phyloP scores from a whole-genome alignment of 352 stramenopile genomes.

The Globisporangium paroecandrum region DNA sequence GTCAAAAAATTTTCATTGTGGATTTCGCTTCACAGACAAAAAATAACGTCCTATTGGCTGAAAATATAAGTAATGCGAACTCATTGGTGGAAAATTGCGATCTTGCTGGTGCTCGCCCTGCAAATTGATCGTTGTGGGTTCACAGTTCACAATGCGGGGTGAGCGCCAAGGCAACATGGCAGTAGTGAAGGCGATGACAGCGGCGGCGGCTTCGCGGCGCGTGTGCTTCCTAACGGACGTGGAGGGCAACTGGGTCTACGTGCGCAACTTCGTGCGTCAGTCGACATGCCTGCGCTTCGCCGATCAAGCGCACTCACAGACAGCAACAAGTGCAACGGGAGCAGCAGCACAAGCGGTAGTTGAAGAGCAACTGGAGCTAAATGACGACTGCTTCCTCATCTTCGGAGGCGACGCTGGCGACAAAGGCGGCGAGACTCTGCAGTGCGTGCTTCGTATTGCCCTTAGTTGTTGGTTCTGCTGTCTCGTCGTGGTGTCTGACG shows the following conservation, averaged over 20 bases:
- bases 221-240: slow-evolving; percentile 77
- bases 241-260: slow-evolving; percentile 79
- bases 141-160: neutral
- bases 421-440: slow-evolving; percentile 87
- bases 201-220: slow-evolving; percentile 23
- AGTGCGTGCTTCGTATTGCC: slow-evolving; percentile 24
- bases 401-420: slow-evolving; percentile 91
- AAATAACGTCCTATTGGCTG: neutral
- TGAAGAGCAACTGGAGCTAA: slow-evolving; percentile 49
- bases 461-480: neutral
- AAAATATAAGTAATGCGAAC: neutral
- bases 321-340: neutral
- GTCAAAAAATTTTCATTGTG: neutral
- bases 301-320: neutral
- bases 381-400: slow-evolving; percentile 78
- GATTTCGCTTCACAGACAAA: neutral
- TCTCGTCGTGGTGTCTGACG: neutral
- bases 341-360: slow-evolving; percentile 11
- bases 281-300: slow-evolving; percentile 57
- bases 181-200: neutral
- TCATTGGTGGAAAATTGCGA: slow-evolving; percentile 3
- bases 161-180: neutral
- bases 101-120: neutral
- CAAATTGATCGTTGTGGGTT: slow-evolving; percentile 1
- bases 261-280: slow-evolving; percentile 58